phyloP scores from a whole-genome alignment of 345 rosid species.

The Syzygium oleosum region DNA sequence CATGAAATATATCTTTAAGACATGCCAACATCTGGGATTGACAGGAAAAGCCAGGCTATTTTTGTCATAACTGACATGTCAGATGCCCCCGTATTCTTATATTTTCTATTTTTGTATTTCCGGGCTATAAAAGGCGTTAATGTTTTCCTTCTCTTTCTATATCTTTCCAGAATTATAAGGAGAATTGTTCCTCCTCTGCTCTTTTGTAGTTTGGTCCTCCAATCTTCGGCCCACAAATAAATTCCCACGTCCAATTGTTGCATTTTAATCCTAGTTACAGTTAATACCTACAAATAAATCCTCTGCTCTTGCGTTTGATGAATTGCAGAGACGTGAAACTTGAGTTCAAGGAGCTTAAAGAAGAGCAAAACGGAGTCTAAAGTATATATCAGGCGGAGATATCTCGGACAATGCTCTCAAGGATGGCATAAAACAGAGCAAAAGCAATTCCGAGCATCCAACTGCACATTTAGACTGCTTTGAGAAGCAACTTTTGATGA shows the following conservation, averaged over 20 bases:
- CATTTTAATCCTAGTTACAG: too few species aligned
- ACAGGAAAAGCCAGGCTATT: background rate
- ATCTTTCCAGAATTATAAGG: too few species aligned
- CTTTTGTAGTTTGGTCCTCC: too few species aligned
- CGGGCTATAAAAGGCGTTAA: too few species aligned
- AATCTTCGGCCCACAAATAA: too few species aligned
- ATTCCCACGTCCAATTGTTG: too few species aligned
- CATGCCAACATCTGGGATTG: background rate
- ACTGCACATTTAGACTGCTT: background rate
- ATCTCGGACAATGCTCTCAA: background rate
- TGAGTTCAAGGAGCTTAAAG: conserved; percentile 3
- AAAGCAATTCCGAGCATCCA: background rate
- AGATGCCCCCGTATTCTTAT: too few species aligned
- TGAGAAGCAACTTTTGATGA: background rate
- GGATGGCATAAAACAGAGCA: conserved; percentile 20
- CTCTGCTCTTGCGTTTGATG: background rate
- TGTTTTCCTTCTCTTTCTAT: too few species aligned
- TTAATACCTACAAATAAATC: too few species aligned
- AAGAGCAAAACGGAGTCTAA: background rate
- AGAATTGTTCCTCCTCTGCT: too few species aligned
- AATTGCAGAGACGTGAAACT: conserved; percentile 13
- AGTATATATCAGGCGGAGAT: background rate
- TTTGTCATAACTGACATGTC: too few species aligned
- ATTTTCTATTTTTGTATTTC: too few species aligned
- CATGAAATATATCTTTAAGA: background rate